A percentile compares a stretch with the other conserved stretches of the same genome.
Evolutionary conservation across 352 stramenopile genomes (phyloP).

Genomic region (Pythium sukuiense): DNA sequence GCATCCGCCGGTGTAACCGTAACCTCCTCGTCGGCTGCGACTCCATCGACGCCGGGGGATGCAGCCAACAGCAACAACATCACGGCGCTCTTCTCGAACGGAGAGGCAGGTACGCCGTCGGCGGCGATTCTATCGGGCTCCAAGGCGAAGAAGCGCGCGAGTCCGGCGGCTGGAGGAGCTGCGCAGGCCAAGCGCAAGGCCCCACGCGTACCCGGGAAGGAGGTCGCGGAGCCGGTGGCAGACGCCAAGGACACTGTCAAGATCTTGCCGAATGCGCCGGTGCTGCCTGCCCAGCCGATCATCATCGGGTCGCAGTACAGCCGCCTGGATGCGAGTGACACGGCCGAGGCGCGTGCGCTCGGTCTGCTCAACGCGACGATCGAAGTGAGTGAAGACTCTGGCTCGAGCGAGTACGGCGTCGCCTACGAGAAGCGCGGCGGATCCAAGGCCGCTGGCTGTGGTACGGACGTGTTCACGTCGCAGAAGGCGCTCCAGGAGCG

Average conservation of each 20-base stretch:
- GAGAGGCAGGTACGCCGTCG: not conserved
- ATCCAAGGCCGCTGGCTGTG: slow-evolving; percentile 48
- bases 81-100: not conserved
- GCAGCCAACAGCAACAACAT: not conserved
- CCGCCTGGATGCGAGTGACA: slow-evolving; percentile 60
- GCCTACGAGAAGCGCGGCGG: slow-evolving; percentile 78
- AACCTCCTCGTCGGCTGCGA: not conserved
- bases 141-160: slow-evolving; percentile 18
- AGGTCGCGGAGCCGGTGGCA: not conserved
- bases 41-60: not conserved
- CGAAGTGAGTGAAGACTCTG: slow-evolving; percentile 43
- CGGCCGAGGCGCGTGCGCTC: slow-evolving; percentile 44
- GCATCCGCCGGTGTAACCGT: not conserved
- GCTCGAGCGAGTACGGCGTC: slow-evolving; percentile 58
- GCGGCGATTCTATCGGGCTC: slow-evolving; percentile 12
- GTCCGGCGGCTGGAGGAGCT: slow-evolving; percentile 15
- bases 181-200: slow-evolving; percentile 18
- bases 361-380: slow-evolving; percentile 51
- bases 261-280: slow-evolving; percentile 22
- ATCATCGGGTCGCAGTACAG: slow-evolving; percentile 40
- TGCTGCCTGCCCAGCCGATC: not conserved
- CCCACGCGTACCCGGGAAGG: not conserved
- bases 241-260: slow-evolving; percentile 15
- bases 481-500: slow-evolving; percentile 71
- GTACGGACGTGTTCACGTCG: slow-evolving; percentile 53